Conservation (phyloP, 1,284 basidiomycete genomes). For the Pseudozyma pruni region DNA sequence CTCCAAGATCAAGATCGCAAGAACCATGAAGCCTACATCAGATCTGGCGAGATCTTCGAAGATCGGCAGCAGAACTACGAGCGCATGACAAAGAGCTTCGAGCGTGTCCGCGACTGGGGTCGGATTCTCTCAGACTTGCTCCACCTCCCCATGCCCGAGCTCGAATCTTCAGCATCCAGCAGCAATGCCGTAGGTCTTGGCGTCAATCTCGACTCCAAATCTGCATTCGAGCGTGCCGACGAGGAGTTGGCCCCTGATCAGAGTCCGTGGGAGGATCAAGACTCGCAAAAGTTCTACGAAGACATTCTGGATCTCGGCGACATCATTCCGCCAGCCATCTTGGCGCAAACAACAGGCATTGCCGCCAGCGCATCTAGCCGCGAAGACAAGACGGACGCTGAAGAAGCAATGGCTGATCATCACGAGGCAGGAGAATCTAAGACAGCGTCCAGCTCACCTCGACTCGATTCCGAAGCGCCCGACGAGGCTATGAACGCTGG, state of each 20-base stretch:
- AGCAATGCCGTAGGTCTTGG: slow-evolving; percentile 70
- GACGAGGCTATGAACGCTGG: slow-evolving; percentile 73
- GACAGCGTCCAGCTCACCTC: slow-evolving; percentile 26
- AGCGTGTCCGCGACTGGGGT: slow-evolving; percentile 74
- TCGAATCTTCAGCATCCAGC: slow-evolving; percentile 77
- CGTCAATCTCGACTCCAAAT: slow-evolving; percentile 70
- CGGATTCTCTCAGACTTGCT: slow-evolving; percentile 83
- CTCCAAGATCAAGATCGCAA: slow-evolving; percentile 94
- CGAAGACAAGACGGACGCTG: slow-evolving; percentile 72
- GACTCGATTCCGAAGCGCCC: slow-evolving; percentile 22
- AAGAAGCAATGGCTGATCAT: neutral
- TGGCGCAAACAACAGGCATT: slow-evolving; percentile 72
- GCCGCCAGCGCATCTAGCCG: slow-evolving; percentile 64
- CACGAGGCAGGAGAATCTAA: slow-evolving; percentile 1
- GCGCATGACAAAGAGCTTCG: slow-evolving; percentile 94
- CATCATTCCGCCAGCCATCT: slow-evolving; percentile 84
- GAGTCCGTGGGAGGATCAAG: slow-evolving; percentile 93
- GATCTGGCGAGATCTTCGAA: slow-evolving; percentile 98
- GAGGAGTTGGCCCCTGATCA: slow-evolving; percentile 72
- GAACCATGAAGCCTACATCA: slow-evolving; percentile 98
- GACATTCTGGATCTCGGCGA: slow-evolving; percentile 90
- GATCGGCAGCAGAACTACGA: slow-evolving; percentile 98
- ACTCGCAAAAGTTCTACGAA: slow-evolving; percentile 93
- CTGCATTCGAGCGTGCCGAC: slow-evolving; percentile 66
- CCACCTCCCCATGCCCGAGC: slow-evolving; percentile 79